Evolutionary conservation across 352 stramenopile species (phyloP).

Genomic region (Globisporangium megalacanthum): DNA sequence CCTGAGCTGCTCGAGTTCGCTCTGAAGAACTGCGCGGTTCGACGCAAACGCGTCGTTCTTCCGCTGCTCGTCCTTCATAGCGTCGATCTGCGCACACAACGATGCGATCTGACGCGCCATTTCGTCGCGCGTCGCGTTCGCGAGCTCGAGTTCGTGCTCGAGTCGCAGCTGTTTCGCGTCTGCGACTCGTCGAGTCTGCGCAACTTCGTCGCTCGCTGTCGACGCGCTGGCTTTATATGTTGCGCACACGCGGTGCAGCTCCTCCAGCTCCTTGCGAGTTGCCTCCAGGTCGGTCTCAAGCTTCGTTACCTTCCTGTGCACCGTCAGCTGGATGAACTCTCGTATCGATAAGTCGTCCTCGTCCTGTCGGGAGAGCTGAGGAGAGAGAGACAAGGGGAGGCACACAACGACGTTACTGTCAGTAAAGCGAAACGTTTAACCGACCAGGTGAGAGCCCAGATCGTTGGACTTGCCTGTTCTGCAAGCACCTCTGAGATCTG

Average conservation of each 20-base stretch:
- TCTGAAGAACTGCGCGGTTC: conserved; percentile 21
- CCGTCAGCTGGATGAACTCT: conserved; percentile 53
- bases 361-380: conserved; percentile 40
- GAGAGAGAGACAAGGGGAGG: too few species aligned
- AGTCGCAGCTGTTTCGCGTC: conserved; percentile 32
- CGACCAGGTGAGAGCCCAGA: background rate
- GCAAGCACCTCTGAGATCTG: conserved; percentile 61
- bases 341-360: conserved; percentile 48
- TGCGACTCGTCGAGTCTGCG: conserved; percentile 20
- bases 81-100: conserved; percentile 39
- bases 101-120: conserved; percentile 43
- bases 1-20: conserved; percentile 31
- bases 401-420: background rate
- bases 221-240: conserved; percentile 28
- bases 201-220: conserved; percentile 26
- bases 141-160: conserved; percentile 46
- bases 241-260: conserved; percentile 17
- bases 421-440: background rate
- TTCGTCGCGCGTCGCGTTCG: conserved; percentile 40
- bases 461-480: conserved; percentile 33
- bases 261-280: conserved; percentile 32
- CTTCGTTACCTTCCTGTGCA: conserved; percentile 37
- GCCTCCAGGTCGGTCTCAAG: conserved; percentile 33
- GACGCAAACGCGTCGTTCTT: conserved; percentile 23
- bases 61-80: conserved; percentile 36